Evolutionary conservation across 192 early-diverging fungal genomes (phyloP), one percentile per base, ranked within the genome.

Genomic region (Entophlyctis helioformis): DNA sequence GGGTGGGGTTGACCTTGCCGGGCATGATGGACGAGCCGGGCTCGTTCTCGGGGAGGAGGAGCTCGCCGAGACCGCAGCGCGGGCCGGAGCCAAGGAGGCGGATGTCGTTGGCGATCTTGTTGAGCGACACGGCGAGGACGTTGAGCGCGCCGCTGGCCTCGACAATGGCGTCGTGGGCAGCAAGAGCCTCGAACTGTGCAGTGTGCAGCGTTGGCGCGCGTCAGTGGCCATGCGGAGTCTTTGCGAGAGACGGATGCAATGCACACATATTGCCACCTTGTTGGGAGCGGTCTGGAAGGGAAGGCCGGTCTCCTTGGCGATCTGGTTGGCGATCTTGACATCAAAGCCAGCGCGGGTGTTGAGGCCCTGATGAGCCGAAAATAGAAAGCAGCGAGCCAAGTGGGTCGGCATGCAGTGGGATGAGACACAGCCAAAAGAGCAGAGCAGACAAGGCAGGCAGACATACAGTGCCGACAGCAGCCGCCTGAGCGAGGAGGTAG

Each of bases 91-190:
- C 84, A n/a, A 93, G 79, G 50, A 91, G 73, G 32, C 96, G 86
- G 49, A 99, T 95, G 61, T 99, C 96, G 67, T 94, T 96, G 60
- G 92, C 93, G 59, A 99, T 96, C 82, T 99, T 99, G 81, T 91
- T 91, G 54, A 99, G 74, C 18, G 90, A 94, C 36, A 84, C 85
- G 25, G 93, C 93, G 50, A 95, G 54, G 31, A 85, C 86, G 77
- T 99, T 99, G 42, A 99, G 73, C 9, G 88, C 84, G 31, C 96
- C 96, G 44, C 80, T 81, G 16, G 89, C 87, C 73, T 96, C 92
- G 36, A 99, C 93, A 56, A 96, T 79, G 44, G 96, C 89, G 64
- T 99, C 96, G 62, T 99, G 96, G 28, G 91, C 86, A 25, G 93
- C 96, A 42, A 99, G 82, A 15, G 96, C 91, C 67, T 99, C 96